Evolutionary conservation across 805 yeast genomes (phyloP).

Genomic region (Wickerhamomyces canadensis): DNA sequence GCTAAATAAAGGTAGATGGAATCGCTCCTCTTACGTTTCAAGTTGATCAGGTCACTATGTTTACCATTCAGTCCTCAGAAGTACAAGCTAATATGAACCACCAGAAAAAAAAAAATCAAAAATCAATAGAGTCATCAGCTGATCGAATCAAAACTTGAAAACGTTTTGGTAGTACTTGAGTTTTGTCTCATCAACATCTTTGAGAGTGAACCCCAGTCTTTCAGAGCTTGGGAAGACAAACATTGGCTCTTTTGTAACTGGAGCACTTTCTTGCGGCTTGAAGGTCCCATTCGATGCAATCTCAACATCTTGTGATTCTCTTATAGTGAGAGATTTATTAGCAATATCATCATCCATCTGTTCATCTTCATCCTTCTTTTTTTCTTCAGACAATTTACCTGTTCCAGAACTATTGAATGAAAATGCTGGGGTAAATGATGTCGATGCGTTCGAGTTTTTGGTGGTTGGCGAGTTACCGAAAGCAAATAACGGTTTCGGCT

Average conservation of each 20-base stretch:
- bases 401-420: neutral
- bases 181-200: constrained; percentile 17
- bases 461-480: neutral
- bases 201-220: constrained; percentile 6
- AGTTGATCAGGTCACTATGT: too few species aligned
- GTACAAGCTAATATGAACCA: too few species aligned
- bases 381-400: neutral
- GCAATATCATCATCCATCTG: neutral
- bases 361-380: neutral
- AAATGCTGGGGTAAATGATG: neutral
- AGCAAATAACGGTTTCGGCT: neutral
- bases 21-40: too few species aligned
- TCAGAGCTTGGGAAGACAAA: constrained; percentile 20
- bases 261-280: neutral
- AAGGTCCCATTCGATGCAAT: too few species aligned
- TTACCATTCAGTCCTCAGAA: too few species aligned
- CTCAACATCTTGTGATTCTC: neutral
- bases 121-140: too few species aligned
- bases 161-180: constrained; percentile 8
- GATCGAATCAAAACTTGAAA: constrained; percentile 7
- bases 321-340: neutral
- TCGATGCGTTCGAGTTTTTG: too few species aligned
- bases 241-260: constrained; percentile 6
- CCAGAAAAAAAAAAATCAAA: too few species aligned
- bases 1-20: neutral